These are phyloP conservation scores for Apophysomyces ossiformis DNA, from an alignment of 371 early-diverging fungal genomes.

Conservation along the genomic window DNA sequence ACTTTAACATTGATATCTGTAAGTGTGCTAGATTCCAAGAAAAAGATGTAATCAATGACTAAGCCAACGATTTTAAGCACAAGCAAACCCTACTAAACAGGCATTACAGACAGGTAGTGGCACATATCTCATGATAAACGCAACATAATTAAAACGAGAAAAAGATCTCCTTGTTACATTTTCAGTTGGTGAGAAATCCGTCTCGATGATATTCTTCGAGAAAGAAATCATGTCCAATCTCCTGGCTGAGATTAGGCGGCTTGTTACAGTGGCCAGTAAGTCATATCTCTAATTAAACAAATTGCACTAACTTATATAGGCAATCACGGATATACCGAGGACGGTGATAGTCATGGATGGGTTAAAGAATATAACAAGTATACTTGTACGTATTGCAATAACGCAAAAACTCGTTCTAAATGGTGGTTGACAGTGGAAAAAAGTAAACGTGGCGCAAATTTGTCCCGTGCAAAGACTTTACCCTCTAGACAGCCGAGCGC, in stretches of 20 bases:
- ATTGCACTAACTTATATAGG: not conserved
- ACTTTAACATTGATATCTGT: slow-evolving; percentile 32
- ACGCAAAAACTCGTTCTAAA: not conserved
- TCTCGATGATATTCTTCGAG: slow-evolving; percentile 32
- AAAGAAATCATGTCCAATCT: slow-evolving; percentile 32
- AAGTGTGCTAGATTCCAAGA: not conserved
- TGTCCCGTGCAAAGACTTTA: slow-evolving; percentile 26
- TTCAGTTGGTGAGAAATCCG: slow-evolving; percentile 19
- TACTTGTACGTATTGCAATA: slow-evolving; percentile 14
- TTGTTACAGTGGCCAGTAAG: slow-evolving; percentile 24
- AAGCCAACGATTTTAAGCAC: slow-evolving; percentile 4
- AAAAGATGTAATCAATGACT: not conserved
- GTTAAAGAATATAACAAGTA: slow-evolving; percentile 26
- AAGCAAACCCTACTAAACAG: slow-evolving; percentile 7
- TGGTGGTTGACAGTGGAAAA: slow-evolving; percentile 14
- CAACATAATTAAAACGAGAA: not conserved
- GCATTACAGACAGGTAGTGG: not conserved
- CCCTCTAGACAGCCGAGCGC: slow-evolving; percentile 25
- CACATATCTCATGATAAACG: too few relatives aligned
- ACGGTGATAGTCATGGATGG: slow-evolving; percentile 30
- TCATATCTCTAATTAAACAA: not conserved
- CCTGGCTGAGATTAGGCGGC: slow-evolving; percentile 23
- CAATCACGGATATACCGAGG: slow-evolving; percentile 13
- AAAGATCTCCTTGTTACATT: slow-evolving; percentile 36
- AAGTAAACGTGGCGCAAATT: slow-evolving; percentile 4